Conservation (phyloP, 306 rosid genomes). For the Medicago lupulina region DNA sequence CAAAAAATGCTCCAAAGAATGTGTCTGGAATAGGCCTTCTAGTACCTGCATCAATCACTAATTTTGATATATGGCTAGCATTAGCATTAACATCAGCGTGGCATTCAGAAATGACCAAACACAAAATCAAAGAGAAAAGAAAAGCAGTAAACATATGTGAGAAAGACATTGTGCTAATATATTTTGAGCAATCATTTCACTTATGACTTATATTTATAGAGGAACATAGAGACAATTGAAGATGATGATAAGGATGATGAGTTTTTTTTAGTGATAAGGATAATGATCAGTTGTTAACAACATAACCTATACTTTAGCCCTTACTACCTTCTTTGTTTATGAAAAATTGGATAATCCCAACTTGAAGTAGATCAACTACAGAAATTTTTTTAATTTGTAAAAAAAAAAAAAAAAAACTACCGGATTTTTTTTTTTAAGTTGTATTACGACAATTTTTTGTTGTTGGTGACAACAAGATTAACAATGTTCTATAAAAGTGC, state of each 20-base stretch:
- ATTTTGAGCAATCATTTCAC: not conserved
- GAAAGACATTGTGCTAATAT: not conserved
- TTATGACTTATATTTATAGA: not conserved
- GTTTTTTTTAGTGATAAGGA: too few species aligned
- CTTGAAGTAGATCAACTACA: too few species aligned
- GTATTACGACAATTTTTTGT: too few species aligned
- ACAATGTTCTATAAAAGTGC: too few species aligned
- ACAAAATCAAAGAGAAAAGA: not conserved
- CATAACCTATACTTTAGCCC: not conserved
- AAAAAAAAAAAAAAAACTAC: too few species aligned
- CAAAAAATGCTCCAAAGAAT: conserved; percentile 75
- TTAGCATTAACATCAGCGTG: conserved; percentile 23
- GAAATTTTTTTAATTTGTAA: too few species aligned
- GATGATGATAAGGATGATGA: not conserved
- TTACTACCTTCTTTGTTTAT: too few species aligned
- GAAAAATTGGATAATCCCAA: too few species aligned
- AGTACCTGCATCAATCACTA: conserved; percentile 53
- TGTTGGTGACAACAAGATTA: too few species aligned
- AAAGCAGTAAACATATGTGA: not conserved
- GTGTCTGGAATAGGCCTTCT: conserved; percentile 59
- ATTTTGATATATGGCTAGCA: conserved; percentile 28
- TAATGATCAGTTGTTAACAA: not conserved
- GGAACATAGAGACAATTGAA: not conserved
- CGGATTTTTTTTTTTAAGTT: too few species aligned
- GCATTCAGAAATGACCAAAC: not conserved